These are phyloP conservation scores for Cephalotrichum gorgonifer DNA, from an alignment of 2,329 filamentous ascomycete species.

Conservation along the genomic window DNA sequence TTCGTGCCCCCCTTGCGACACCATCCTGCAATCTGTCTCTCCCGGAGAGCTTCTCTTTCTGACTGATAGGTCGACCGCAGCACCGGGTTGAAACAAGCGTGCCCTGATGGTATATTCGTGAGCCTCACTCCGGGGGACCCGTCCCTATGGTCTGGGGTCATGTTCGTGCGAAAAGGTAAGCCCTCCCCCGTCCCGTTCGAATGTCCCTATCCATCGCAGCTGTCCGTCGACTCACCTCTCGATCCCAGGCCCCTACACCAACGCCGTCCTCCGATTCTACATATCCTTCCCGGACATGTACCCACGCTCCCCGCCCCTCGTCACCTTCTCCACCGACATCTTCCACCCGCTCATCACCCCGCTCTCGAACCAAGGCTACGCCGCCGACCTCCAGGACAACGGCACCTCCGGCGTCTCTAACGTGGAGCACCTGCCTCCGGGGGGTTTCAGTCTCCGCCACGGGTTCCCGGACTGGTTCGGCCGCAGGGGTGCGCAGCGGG, in stretches of 20 bases:
- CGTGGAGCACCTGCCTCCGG: slow-evolving; percentile 72
- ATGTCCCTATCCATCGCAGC: not conserved
- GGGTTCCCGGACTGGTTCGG: slow-evolving; percentile 88
- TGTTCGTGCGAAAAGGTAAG: slow-evolving; percentile 82
- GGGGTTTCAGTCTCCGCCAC: slow-evolving; percentile 81
- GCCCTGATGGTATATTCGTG: slow-evolving; percentile 80
- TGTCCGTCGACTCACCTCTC: not conserved
- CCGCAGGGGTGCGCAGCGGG: no score
- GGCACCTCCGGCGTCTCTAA: slow-evolving; percentile 78
- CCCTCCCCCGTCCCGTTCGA: not conserved
- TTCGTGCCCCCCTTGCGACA: slow-evolving; percentile 30
- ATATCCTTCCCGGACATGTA: slow-evolving; percentile 78
- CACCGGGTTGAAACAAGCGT: slow-evolving; percentile 69
- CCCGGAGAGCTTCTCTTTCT: slow-evolving; percentile 3
- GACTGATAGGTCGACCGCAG: slow-evolving; percentile 33
- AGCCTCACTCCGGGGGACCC: slow-evolving; percentile 73
- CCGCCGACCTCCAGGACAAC: slow-evolving; percentile 62
- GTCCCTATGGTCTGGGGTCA: slow-evolving; percentile 76
- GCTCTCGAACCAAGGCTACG: slow-evolving; percentile 89
- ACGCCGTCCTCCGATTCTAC: slow-evolving; percentile 80
- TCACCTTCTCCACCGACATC: slow-evolving; percentile 85
- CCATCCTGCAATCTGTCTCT: slow-evolving; percentile 1
- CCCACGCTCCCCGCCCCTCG: slow-evolving; percentile 66
- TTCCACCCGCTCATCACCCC: slow-evolving; percentile 92
- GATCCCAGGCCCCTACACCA: slow-evolving; percentile 77